Evolutionary conservation across 169 alveolate species (phyloP), one percentile per base, ranked within the genome.

Genomic region (Condylostoma magnum): DNA sequence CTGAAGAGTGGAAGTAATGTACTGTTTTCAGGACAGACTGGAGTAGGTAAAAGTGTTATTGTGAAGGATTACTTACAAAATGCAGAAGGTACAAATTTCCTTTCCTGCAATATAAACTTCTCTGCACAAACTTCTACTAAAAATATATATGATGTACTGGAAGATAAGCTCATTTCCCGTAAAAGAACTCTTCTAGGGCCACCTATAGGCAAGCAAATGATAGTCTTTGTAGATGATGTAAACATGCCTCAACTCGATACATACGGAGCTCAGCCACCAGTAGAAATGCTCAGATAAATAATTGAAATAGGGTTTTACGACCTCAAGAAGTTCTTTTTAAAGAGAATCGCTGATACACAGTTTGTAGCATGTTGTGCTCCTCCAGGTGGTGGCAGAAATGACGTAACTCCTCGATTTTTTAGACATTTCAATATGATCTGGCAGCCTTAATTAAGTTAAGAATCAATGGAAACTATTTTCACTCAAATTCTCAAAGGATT

Each of bases 381-480:
- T 12, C 97, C 97, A 31, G 94, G 95, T n/a, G 97, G 97, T 66
- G 96, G 97, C 34, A 83, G 97, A 66, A 93, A 93, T 60, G 91
- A 85, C 1, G 96, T 93, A 0, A 84, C 95, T 15, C 97, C 96
- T 22, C 69, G 98, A 25, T 82, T 90, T 20, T 90, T 90, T 85
- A 81, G 97, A 56, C 97, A 93, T 52, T 93, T 93, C 77, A 89
- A 90, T 57, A 89, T 90, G 95, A 76, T 90, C 31, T 93, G 97
- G 96, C 81, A 88, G 52, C 92, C 95, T 8, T 93, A 90, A 47
- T 80, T 94, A 57, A 78, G 94, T 4, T 67, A 71, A 48, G 81
- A 80, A 33, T 86, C 96, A 43, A 95, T 95, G 98, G 90, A 86
- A 27, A 65, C 84, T 8, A 95, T 93, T 47, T 93, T 93, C 80